phyloP scores from a whole-genome alignment of 2,329 filamentous ascomycete species.

The Neocucurbitaria cava region DNA sequence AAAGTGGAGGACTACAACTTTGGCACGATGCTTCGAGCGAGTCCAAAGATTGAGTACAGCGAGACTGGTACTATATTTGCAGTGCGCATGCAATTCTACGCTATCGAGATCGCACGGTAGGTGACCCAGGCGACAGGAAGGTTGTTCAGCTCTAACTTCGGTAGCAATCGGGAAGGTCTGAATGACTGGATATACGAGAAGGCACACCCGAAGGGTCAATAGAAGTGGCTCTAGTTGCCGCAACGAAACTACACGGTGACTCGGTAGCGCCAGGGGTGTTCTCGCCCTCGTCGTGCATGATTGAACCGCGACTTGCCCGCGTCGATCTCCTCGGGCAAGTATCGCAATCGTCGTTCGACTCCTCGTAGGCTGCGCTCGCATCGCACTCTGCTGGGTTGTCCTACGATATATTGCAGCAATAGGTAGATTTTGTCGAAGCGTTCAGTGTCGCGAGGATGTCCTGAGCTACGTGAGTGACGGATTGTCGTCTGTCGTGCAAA shows the following conservation, averaged over 20 bases:
- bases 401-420: neutral
- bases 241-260: neutral
- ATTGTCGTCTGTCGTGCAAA: neutral
- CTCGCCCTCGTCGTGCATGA: slow-evolving; percentile 8
- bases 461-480: neutral
- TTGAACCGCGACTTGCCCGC: slow-evolving; percentile 5
- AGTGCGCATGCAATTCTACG: slow-evolving; percentile 84
- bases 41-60: slow-evolving; percentile 82
- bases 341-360: slow-evolving; percentile 6
- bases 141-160: slow-evolving; percentile 21
- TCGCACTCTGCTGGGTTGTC: neutral
- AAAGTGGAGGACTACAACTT: slow-evolving; percentile 98
- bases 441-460: neutral
- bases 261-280: neutral
- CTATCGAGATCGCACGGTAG: slow-evolving; percentile 75
- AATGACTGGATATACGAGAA: slow-evolving; percentile 98
- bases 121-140: slow-evolving; percentile 22
- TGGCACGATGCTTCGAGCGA: slow-evolving; percentile 86
- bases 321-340: neutral
- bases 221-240: slow-evolving; percentile 5
- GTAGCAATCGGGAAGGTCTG: slow-evolving; percentile 79
- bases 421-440: neutral
- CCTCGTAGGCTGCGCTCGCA: neutral
- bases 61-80: slow-evolving; percentile 90
- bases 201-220: slow-evolving; percentile 59